These are phyloP conservation scores for Beverwykella pulmonaria DNA, from an alignment of 495 filamentous ascomycete species.

Conservation along the genomic window DNA sequence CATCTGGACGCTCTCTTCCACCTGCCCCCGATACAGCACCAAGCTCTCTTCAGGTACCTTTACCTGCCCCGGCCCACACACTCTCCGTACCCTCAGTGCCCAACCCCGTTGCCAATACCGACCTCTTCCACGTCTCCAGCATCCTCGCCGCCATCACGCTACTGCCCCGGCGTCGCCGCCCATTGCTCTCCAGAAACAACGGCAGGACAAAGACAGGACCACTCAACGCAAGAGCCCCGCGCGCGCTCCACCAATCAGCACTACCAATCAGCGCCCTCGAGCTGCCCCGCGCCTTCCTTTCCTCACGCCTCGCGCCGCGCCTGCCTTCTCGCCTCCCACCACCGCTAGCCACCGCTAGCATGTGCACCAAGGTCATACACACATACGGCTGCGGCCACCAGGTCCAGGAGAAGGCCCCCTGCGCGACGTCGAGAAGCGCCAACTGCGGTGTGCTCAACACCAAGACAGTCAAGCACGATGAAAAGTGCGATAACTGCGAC, in stretches of 20 bases:
- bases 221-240: background rate
- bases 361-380: conserved; percentile 47
- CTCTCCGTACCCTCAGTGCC: too few relatives aligned
- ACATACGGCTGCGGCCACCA: conserved; percentile 44
- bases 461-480: conserved; percentile 45
- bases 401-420: conserved; percentile 40
- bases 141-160: background rate
- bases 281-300: background rate
- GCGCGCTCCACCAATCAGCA: background rate
- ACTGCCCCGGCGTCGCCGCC: conserved; percentile 1
- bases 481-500: conserved; percentile 47
- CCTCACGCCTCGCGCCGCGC: conserved; percentile 6
- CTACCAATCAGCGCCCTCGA: conserved; percentile 8
- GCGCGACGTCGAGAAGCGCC: conserved; percentile 43
- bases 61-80: too few relatives aligned
- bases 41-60: too few relatives aligned
- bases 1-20: conserved; percentile 17
- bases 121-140: too few relatives aligned
- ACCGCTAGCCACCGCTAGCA: conserved; percentile 13
- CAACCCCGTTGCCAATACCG: too few relatives aligned
- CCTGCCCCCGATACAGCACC: too few relatives aligned
- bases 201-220: too few relatives aligned
- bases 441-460: conserved; percentile 39
- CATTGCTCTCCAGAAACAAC: background rate
- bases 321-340: background rate